Base-by-base conservation (phyloP, 1,139 yeast species). In the Wickerhamiella infanticola region DNA sequence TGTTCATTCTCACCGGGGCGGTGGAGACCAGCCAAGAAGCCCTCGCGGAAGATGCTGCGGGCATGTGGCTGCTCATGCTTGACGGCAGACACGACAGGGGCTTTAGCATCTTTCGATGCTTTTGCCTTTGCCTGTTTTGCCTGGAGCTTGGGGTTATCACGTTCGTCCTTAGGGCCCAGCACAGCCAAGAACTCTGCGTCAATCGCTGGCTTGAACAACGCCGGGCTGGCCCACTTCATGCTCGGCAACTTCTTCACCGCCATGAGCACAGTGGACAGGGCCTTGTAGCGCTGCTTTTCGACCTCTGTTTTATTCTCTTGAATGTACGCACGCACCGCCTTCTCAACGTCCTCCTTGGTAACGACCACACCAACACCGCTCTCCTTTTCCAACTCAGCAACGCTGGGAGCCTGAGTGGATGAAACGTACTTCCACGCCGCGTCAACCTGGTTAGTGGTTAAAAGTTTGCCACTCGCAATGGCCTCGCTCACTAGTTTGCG, bases 1-100 rank as follows among this genome's bases (percentile, higher is more conserved):
- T 90, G 98, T 40, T 90, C 86, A 62, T 88, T 90, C 61, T 80
- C 96, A 53, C 97, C 98, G 27, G 95, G 85, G 62, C 84, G 83
- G 66, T 93, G 98, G 57, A 93, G 71, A 50, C 84, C 94, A 40
- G 97, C 98, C 48, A 93, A 71, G 67, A 90, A 93, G 7, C 99
- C 99, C 64, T 90, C 97, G 18, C 79, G 70, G 61, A 88, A 93
- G 95, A 93, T 88, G 41, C 53, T 55, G 41, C 48, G 52, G 51
- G 43, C 37, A 11, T 24, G 35, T 31, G 47, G 50, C 23, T 24
- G 35, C n/a, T 42, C 48, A 5, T 18, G 41, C 5, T 54, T 54
- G 31, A 61, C 60, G 42, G 59, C 55, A 23, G 58, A 54, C 36
- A 58, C 58, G 13, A 58, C 59, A 3, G 51, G 56, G 8, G 57